phyloP scores from a whole-genome alignment of 2,329 filamentous ascomycete genomes.

The Sarocladium brachiariae region DNA sequence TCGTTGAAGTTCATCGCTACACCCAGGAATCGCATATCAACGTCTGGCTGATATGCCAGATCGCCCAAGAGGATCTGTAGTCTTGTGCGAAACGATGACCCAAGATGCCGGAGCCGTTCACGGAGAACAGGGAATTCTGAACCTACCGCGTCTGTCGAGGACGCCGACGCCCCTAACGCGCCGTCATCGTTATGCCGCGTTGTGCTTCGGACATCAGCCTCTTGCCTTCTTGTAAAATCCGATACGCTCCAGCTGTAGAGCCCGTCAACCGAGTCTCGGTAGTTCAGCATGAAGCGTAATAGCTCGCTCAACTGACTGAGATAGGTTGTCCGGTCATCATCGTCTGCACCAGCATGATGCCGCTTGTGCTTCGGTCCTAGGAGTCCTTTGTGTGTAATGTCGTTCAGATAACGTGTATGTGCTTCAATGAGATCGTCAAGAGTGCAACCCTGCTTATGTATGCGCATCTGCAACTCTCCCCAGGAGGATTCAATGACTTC shows the following conservation, averaged over 20 bases:
- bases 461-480: slow-evolving; percentile 78
- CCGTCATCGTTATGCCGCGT: slow-evolving; percentile 27
- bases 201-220: slow-evolving; percentile 69
- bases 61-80: slow-evolving; percentile 83
- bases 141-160: slow-evolving; percentile 32
- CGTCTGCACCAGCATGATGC: slow-evolving; percentile 32
- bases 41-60: slow-evolving; percentile 84
- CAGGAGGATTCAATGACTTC: slow-evolving; percentile 97
- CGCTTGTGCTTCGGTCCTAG: slow-evolving; percentile 60
- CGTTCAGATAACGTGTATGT: slow-evolving; percentile 82
- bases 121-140: slow-evolving; percentile 68
- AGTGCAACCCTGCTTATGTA: slow-evolving; percentile 79
- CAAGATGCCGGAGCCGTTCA: slow-evolving; percentile 64
- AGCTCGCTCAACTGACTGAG: slow-evolving; percentile 88
- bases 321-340: slow-evolving; percentile 69
- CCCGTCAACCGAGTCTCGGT: slow-evolving; percentile 88
- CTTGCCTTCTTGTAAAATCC: slow-evolving; percentile 88
- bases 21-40: slow-evolving; percentile 90
- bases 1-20: slow-evolving; percentile 99
- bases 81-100: slow-evolving; percentile 67
- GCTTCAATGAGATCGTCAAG: slow-evolving; percentile 92
- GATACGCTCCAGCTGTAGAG: slow-evolving; percentile 93
- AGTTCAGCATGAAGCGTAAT: slow-evolving; percentile 86
- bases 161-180: background rate
- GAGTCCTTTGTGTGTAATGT: slow-evolving; percentile 93